phyloP scores from a whole-genome alignment of 225 moss, liverwort and hornwort species.

The Neckera pumila region DNA sequence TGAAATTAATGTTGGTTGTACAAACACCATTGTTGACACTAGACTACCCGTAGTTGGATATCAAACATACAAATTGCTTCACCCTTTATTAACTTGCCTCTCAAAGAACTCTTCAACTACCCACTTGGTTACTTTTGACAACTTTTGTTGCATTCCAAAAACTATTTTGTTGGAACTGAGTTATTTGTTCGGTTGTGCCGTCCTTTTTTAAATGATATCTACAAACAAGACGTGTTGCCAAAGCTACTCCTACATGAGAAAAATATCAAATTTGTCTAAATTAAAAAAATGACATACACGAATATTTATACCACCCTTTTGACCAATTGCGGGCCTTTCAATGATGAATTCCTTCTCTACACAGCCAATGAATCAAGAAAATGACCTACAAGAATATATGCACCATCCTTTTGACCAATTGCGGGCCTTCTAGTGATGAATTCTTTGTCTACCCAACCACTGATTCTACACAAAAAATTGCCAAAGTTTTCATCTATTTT shows the following conservation, averaged over 20 bases:
- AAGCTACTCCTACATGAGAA: accelerated
- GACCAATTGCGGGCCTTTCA: accelerated
- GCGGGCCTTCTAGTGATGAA: background rate
- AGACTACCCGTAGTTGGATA: too few species aligned
- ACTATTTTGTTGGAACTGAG: accelerated
- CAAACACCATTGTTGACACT: too few species aligned
- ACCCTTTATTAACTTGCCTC: background rate
- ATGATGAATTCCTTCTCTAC: accelerated
- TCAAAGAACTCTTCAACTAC: background rate
- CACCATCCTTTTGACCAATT: background rate
- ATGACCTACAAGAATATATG: background rate
- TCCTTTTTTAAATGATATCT: too few species aligned
- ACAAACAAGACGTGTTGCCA: background rate
- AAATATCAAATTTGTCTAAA: background rate
- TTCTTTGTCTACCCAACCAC: accelerated
- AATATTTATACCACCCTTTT: background rate
- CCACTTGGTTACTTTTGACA: background rate
- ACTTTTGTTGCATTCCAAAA: background rate
- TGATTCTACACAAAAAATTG: too few species aligned
- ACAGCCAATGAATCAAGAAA: background rate
- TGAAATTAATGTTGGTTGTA: too few species aligned
- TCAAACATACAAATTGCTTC: background rate
- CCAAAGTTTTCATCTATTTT: background rate
- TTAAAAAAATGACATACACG: background rate
- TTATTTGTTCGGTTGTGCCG: accelerated